phyloP scores from a whole-genome alignment of 2,329 filamentous ascomycete genomes.

The Xylaria sp. region DNA sequence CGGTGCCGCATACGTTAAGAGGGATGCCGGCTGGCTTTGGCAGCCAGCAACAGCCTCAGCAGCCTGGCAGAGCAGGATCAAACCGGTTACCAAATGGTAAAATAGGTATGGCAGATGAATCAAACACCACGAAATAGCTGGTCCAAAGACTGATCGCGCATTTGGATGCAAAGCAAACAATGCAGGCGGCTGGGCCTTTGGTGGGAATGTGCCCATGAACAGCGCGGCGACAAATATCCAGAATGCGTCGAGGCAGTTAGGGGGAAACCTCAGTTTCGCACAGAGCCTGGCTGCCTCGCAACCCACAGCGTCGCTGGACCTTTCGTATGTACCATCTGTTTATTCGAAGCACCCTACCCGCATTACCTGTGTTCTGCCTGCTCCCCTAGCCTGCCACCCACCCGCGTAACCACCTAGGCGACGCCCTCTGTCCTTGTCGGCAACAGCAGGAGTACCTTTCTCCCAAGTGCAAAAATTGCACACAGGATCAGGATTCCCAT shows the following conservation, averaged over 20 bases:
- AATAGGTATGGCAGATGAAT: constrained; percentile 46
- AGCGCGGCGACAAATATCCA: constrained; percentile 45
- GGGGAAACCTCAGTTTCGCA: constrained; percentile 59
- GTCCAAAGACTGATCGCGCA: constrained; percentile 26
- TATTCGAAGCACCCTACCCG: background rate
- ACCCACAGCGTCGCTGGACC: constrained; percentile 56
- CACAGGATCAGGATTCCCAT: too few relatives aligned
- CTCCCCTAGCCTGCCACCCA: too few relatives aligned
- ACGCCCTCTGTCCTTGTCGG: too few relatives aligned
- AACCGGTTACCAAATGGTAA: constrained; percentile 61
- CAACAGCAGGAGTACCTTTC: too few relatives aligned
- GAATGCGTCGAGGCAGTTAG: constrained; percentile 49
- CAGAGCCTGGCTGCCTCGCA: constrained; percentile 61
- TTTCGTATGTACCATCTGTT: constrained; percentile 48
- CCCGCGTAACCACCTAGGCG: background rate
- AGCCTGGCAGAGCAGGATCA: constrained; percentile 48
- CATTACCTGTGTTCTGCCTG: background rate
- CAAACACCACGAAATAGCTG: constrained; percentile 7
- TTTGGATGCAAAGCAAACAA: constrained; percentile 40
- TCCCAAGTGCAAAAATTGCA: too few relatives aligned
- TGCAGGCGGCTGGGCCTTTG: constrained; percentile 57
- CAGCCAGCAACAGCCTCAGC: constrained; percentile 52
- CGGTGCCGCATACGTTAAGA: constrained; percentile 57
- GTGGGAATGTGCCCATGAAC: constrained; percentile 57
- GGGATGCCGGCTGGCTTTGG: constrained; percentile 57